phyloP scores from a whole-genome alignment of 73 alveolate species.

The Paramecium bursaria region DNA sequence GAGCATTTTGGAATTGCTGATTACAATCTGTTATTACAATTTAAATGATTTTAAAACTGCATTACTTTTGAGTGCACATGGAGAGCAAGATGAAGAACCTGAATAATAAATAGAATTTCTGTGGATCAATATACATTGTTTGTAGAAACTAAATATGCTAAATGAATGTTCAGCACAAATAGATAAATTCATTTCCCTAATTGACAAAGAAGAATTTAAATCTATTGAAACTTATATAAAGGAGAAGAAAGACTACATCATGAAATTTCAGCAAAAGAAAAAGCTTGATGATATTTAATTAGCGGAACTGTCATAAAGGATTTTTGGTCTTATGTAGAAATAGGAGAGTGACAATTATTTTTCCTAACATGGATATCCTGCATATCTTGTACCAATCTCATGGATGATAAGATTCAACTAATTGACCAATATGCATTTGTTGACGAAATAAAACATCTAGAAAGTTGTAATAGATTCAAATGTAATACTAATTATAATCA shows the following conservation, averaged over 20 bases:
- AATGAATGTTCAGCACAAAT: background rate
- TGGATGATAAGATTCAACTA: conserved; percentile 26
- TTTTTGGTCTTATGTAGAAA: too few relatives aligned
- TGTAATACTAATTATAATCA: background rate
- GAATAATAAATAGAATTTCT: too few relatives aligned
- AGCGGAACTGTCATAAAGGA: background rate
- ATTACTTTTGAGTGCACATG: too few relatives aligned
- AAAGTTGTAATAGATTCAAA: conserved; percentile 3
- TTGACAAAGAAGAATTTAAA: background rate
- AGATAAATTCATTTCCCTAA: background rate
- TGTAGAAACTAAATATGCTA: background rate
- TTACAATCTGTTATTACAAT: too few relatives aligned
- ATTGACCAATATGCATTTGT: background rate
- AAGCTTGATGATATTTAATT: background rate
- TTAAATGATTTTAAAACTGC: too few relatives aligned
- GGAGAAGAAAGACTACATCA: background rate
- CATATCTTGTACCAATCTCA: conserved; percentile 4
- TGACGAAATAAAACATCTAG: background rate
- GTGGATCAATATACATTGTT: too few relatives aligned
- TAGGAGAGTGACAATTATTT: background rate
- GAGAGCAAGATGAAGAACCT: too few relatives aligned
- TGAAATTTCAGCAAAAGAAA: background rate
- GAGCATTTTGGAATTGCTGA: too few relatives aligned
- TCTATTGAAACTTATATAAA: background rate
- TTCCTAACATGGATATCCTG: conserved; percentile 57